Base-by-base conservation (phyloP, 371 early-diverging fungal species). In the Homolaphlyctis polyrhiza region DNA sequence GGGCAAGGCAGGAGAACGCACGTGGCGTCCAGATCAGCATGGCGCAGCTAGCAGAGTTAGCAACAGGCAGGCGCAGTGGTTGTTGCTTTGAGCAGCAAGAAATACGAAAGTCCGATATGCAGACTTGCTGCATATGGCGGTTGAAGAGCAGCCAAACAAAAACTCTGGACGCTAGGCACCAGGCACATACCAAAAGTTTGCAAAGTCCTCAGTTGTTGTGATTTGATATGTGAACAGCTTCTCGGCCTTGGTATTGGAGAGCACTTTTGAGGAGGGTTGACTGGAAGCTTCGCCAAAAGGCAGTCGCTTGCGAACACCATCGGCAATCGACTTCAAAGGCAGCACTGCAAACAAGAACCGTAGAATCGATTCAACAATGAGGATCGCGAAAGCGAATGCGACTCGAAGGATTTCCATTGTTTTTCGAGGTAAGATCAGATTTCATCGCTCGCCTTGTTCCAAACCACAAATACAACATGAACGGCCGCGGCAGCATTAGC, bases 351-450 rank as follows among this genome's bases (percentile, higher is more conserved):
- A 86, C 47, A 87, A 72, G 30, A 89, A 52, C 29, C 91, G 79
- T 55, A 89, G 73, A 45, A 89, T 50, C 51, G 80, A 82, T 66
- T 92, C 92, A 50, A 84, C 66, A 5, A 85, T 63, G 55, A 92
- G 83, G 67, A 91, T 79, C 35, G 80, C 61, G 36, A 89, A 72
- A 16, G 90, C 88, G 51, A 89, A 67, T 27, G n/a, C n/a, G n/a
- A n/a, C n/a, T n/a, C n/a, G n/a, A n/a, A n/a, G n/a, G n/a, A n/a
- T n/a, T n/a, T n/a, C n/a, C n/a, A n/a, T n/a, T n/a, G n/a, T n/a
- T n/a, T n/a, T n/a, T n/a, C n/a, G n/a, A n/a, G n/a, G n/a, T n/a
- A n/a, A n/a, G n/a, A n/a, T n/a, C n/a, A n/a, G n/a, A n/a, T n/a
- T n/a, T n/a, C n/a, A n/a, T n/a, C n/a, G n/a, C n/a, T n/a, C n/a